These are phyloP conservation scores for Akanthomyces muscarius DNA, from an alignment of 2,329 filamentous ascomycete species.

Conservation along the genomic window DNA sequence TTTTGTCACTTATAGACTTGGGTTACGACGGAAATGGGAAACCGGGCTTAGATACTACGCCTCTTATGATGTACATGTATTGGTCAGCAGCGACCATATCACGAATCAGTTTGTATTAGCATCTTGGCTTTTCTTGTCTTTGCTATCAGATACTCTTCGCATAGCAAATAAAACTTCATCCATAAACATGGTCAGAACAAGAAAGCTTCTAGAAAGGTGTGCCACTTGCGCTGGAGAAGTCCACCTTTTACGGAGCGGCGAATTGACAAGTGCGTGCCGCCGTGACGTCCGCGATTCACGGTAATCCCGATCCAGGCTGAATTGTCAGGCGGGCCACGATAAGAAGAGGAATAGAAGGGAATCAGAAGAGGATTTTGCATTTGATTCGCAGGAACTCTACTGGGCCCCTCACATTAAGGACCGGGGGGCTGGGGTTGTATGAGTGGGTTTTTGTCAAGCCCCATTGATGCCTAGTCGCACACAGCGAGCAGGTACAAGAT, in stretches of 20 bases:
- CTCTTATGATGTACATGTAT: conserved; percentile 13
- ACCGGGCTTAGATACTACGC: conserved; percentile 17
- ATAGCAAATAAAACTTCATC: neutral
- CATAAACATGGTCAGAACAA: neutral
- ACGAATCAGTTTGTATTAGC: conserved; percentile 4
- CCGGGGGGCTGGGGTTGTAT: neutral
- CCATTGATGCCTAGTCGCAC: conserved; percentile 1
- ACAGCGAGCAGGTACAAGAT: neutral
- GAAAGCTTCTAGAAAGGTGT: neutral
- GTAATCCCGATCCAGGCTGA: conserved; percentile 5
- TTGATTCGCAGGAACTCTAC: neutral
- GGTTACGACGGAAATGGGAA: conserved; percentile 6
- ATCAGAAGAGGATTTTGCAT: neutral
- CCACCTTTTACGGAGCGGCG: neutral
- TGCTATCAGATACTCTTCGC: neutral
- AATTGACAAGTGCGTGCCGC: neutral
- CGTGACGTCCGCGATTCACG: conserved; percentile 2
- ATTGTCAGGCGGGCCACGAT: neutral
- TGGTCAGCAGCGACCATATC: neutral
- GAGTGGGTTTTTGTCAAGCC: neutral
- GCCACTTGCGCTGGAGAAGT: neutral
- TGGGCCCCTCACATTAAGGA: neutral
- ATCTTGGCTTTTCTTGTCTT: neutral
- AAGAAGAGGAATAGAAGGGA: neutral
- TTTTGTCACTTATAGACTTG: conserved; percentile 12